phyloP scores from a whole-genome alignment of 2,329 filamentous ascomycete genomes.

The Ascochyta fabae region DNA sequence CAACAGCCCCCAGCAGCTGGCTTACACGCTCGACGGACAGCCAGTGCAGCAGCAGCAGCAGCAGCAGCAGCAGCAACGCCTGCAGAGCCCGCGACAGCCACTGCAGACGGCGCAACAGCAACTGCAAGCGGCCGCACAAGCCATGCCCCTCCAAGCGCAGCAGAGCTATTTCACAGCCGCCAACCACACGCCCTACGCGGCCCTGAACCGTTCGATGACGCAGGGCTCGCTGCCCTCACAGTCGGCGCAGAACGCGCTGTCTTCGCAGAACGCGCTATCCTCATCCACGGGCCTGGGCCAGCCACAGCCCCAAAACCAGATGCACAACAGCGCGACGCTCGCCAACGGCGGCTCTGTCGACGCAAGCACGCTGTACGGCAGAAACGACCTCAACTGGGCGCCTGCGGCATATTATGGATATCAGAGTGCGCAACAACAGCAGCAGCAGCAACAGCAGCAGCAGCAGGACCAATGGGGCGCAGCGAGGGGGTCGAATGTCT shows the following conservation, averaged over 20 bases:
- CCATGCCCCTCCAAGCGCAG: constrained; percentile 28
- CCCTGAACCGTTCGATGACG: constrained; percentile 31
- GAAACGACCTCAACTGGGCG: constrained; percentile 36
- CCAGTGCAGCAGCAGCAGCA: constrained; percentile 29
- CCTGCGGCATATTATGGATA: constrained; percentile 35
- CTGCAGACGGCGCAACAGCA: constrained; percentile 30
- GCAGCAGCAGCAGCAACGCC: constrained; percentile 18
- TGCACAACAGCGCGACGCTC: constrained; percentile 23
- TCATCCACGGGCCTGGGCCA: constrained; percentile 12
- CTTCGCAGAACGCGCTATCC: constrained; percentile 9
- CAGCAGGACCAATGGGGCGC: constrained; percentile 38
- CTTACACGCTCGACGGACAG: constrained; percentile 26
- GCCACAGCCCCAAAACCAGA: constrained; percentile 26
- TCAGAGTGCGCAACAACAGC: constrained; percentile 21
- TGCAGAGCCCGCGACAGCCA: constrained; percentile 25
- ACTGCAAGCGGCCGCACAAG: constrained; percentile 28
- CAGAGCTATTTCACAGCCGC: constrained; percentile 30
- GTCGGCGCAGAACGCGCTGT: constrained; percentile 19
- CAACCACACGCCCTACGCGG: constrained; percentile 31
- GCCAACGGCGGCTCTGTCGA: constrained; percentile 24
- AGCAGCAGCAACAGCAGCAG: constrained; percentile 19
- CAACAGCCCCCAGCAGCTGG: constrained; percentile 29
- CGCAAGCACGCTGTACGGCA: constrained; percentile 28
- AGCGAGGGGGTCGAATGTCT: constrained; percentile 29
- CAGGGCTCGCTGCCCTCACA: constrained; percentile 24